Evolutionary conservation across 768 basidiomycete species (phyloP).

Genomic region (Leucocoprinus leucothites): DNA sequence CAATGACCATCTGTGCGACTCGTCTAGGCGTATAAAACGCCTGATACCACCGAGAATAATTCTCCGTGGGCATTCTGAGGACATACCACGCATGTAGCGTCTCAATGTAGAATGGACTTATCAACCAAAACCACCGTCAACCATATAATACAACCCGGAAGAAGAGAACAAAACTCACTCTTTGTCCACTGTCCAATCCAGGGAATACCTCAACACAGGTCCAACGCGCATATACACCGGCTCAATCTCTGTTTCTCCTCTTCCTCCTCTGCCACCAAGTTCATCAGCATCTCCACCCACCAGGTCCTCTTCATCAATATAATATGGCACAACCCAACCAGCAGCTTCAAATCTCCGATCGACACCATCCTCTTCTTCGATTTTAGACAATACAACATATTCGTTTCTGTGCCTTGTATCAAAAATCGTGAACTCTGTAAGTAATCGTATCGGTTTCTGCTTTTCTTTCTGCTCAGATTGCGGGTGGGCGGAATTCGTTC

Average conservation of each 20-base stretch:
- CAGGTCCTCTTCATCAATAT: conserved; percentile 47
- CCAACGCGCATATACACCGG: conserved; percentile 43
- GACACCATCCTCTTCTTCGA: conserved; percentile 41
- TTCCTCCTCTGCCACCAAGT: conserved; percentile 38
- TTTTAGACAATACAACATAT: conserved; percentile 43
- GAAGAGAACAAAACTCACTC: conserved; percentile 42
- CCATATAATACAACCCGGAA: background rate
- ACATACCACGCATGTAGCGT: conserved; percentile 65
- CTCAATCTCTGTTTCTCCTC: conserved; percentile 41
- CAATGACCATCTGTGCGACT: conserved; percentile 47
- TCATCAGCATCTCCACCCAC: conserved; percentile 54
- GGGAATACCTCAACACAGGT: conserved; percentile 41
- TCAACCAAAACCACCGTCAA: background rate
- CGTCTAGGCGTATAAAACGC: conserved; percentile 50
- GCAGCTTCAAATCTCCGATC: conserved; percentile 48
- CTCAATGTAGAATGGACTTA: conserved; percentile 64
- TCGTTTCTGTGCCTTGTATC: conserved; percentile 44
- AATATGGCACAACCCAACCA: conserved; percentile 47
- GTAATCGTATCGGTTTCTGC: conserved; percentile 27
- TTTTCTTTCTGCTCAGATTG: background rate
- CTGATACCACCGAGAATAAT: conserved; percentile 40
- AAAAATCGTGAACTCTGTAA: conserved; percentile 60
- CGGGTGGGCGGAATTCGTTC: background rate
- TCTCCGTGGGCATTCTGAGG: conserved; percentile 41
- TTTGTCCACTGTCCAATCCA: conserved; percentile 47